Base-by-base conservation (phyloP, 1,284 basidiomycete species). In the Ganoderma lucidum region DNA sequence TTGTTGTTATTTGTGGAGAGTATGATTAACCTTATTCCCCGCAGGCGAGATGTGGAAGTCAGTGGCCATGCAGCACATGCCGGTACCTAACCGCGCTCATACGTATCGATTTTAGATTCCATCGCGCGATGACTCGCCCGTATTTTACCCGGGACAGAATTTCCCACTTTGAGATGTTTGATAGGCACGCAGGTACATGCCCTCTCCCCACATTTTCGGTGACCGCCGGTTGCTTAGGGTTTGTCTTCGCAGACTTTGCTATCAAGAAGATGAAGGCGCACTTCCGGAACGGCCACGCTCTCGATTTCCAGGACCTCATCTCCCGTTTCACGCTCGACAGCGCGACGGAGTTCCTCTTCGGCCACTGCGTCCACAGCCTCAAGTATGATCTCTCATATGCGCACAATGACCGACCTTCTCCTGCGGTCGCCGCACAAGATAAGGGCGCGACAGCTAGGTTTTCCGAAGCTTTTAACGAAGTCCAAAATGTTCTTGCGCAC, bases 261-360 rank as follows among this genome's bases (percentile, higher is more conserved):
- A 65, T 73, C 48, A 45, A 35, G 32, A 69, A 63, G 58, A 73
- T 70, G 58, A 70, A 69, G 59, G 70, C 67, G 14, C 71, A 65
- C 28, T 71, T 71, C 63, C 41, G 62, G 19, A 63, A 55, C 9
- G 67, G 70, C 1, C 63, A 64, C 28, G 65, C 71, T 1, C 32
- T 73, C 10, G 70, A 71, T 41, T 69, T 74, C 67, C 70, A 72
- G 76, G 81, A 83, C 67, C 70, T 81, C 42, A 71, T 81, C 45
- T 74, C 79, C 8, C 75, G 82, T 14, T 82, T 84, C 72, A 83
- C 83, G 1, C 76, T 84, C 55, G 82, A 83, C 69, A 78, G 78
- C 39, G 81, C 82, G 0, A 81, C 81, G 8, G 82, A 83, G 63
- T 83, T 83, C 72, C 78, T 84, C 62, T 84, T 85, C 69, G 81